Conservation (phyloP, 345 rosid genomes). For the Reutealis trisperma region DNA sequence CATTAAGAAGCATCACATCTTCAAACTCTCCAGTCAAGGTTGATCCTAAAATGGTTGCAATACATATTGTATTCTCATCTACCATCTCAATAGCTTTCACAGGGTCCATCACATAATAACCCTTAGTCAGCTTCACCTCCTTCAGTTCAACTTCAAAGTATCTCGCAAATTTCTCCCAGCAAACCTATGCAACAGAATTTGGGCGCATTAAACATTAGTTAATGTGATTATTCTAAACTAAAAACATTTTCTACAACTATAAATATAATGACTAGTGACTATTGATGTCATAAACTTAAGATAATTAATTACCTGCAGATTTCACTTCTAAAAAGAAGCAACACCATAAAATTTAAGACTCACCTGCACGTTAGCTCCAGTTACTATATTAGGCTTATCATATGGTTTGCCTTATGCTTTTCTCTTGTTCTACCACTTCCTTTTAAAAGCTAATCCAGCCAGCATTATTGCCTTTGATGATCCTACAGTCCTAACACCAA, state of each 20-base stretch:
- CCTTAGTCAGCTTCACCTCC: conserved; percentile 19
- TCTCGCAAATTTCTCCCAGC: conserved; percentile 25
- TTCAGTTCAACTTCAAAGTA: conserved; percentile 24
- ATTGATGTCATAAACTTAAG: too few species aligned
- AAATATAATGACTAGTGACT: too few species aligned
- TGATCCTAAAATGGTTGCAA: conserved; percentile 17
- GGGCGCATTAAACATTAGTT: neutral
- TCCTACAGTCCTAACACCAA: conserved; percentile 22
- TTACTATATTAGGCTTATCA: conserved; percentile 20
- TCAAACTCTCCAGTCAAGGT: conserved; percentile 19
- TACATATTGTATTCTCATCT: conserved; percentile 20
- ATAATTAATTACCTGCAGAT: neutral
- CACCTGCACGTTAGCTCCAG: conserved; percentile 27
- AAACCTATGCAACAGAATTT: conserved; percentile 3
- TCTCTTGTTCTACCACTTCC: conserved; percentile 23
- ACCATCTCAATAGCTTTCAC: conserved; percentile 21
- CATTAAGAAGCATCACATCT: conserved; percentile 18
- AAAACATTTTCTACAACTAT: neutral
- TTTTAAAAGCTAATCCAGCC: conserved; percentile 24
- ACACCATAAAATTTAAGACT: neutral
- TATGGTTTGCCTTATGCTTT: conserved; percentile 18
- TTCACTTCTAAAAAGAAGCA: neutral
- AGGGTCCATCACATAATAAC: conserved; percentile 14
- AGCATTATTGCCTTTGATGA: conserved; percentile 25
- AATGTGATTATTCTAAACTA: neutral